A percentile compares a stretch with the other conserved stretches of the same genome.
Conservation (phyloP, 345 rosid genomes). For the Triadica sebifera region DNA sequence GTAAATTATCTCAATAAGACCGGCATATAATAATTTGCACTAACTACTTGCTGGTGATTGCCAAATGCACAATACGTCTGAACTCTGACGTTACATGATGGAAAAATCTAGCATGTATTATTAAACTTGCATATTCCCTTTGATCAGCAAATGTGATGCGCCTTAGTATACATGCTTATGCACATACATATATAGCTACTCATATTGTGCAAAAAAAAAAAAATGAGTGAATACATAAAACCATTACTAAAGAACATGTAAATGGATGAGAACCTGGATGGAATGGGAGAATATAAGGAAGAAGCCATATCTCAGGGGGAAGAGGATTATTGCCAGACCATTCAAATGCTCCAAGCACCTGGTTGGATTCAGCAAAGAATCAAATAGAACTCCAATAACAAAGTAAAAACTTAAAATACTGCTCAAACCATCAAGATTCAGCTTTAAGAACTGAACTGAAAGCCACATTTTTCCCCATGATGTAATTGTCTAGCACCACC, state of each 20-base stretch:
- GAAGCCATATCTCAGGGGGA: conserved; percentile 99
- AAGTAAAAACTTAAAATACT: conserved; percentile 5
- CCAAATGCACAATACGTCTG: not conserved
- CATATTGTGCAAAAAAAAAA: no score
- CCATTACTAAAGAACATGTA: not conserved
- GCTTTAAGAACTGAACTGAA: conserved; percentile 58
- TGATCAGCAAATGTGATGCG: not conserved
- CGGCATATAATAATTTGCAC: not conserved
- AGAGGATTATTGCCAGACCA: conserved; percentile 98
- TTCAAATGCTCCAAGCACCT: conserved; percentile 94
- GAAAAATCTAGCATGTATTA: not conserved
- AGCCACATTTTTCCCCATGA: conserved; percentile 99
- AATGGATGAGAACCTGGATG: conserved; percentile 73
- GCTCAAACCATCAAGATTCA: conserved; percentile 15
- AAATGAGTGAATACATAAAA: not conserved
- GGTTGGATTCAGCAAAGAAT: conserved; percentile 32
- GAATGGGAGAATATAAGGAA: conserved; percentile 73
- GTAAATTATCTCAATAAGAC: no score
- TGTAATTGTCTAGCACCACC: conserved; percentile 87
- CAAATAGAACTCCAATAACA: conserved; percentile 15
- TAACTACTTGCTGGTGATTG: not conserved
- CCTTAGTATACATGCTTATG: not conserved
- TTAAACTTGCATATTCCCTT: not conserved
- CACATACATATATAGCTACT: no score
- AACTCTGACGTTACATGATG: not conserved